Evolutionary conservation across 2,329 filamentous ascomycete genomes (phyloP).

Genomic region (Trichoderma polysporum): DNA sequence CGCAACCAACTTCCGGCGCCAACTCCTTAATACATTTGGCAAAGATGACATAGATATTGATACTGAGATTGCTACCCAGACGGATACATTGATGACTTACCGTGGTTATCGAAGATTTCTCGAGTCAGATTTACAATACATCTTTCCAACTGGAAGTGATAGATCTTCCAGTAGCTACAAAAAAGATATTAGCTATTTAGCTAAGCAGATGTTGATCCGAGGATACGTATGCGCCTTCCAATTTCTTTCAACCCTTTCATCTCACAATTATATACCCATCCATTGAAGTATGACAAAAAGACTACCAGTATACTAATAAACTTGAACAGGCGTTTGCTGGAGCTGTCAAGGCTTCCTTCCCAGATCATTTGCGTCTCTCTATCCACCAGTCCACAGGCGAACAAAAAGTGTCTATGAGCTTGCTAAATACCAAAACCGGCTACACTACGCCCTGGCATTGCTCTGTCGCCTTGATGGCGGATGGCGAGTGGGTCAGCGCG

Average conservation of each 20-base stretch:
- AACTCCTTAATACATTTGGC: slow-evolving; percentile 47
- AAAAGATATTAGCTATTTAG: slow-evolving; percentile 49
- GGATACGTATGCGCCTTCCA: slow-evolving; percentile 45
- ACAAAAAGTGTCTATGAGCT: slow-evolving; percentile 50
- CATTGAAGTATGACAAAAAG: not conserved
- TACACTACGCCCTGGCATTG: slow-evolving; percentile 58
- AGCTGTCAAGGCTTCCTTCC: slow-evolving; percentile 48
- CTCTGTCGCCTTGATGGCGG: slow-evolving; percentile 42
- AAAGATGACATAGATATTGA: slow-evolving; percentile 40
- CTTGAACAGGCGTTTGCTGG: slow-evolving; percentile 49
- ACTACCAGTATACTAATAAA: not conserved
- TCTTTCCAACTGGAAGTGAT: slow-evolving; percentile 41
- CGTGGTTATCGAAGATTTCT: slow-evolving; percentile 55
- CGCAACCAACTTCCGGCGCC: slow-evolving; percentile 49
- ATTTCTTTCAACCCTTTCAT: not conserved
- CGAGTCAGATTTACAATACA: slow-evolving; percentile 47
- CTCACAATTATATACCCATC: too few species aligned
- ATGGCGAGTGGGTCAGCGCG: slow-evolving; percentile 43
- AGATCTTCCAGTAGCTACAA: slow-evolving; percentile 48
- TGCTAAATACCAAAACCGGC: slow-evolving; percentile 44
- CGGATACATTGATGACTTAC: slow-evolving; percentile 54
- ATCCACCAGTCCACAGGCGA: slow-evolving; percentile 52
- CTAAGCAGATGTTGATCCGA: slow-evolving; percentile 54
- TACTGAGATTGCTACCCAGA: slow-evolving; percentile 45
- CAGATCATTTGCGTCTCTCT: slow-evolving; percentile 49